These are phyloP conservation scores for Sedum album DNA, from an alignment of 164 flowering plant genomes.

Conservation along the genomic window DNA sequence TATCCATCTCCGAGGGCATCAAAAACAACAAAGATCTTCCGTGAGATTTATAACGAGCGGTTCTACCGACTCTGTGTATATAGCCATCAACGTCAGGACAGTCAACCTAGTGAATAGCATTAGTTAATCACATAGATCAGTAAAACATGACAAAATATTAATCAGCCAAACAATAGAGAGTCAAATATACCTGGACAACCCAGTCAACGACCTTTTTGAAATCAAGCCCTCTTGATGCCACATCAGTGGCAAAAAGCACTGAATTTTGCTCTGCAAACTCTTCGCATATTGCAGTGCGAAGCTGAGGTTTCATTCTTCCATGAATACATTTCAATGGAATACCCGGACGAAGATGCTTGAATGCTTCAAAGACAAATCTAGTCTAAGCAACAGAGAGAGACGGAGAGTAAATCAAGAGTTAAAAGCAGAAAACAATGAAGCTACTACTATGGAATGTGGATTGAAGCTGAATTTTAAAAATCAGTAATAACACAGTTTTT, in stretches of 20 bases:
- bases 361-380: slow-evolving; percentile 76
- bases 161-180: neutral
- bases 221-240: slow-evolving; percentile 91
- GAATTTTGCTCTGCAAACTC: slow-evolving; percentile 64
- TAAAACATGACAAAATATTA: neutral
- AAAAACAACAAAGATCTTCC: slow-evolving; percentile 78
- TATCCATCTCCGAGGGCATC: slow-evolving; percentile 64
- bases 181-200: slow-evolving; percentile 79
- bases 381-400: slow-evolving; percentile 33
- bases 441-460: neutral
- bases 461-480: no score
- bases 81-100: slow-evolving; percentile 89
- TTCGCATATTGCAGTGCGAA: slow-evolving; percentile 56
- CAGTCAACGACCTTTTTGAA: slow-evolving; percentile 84
- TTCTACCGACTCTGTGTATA: slow-evolving; percentile 95
- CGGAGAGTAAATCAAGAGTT: neutral
- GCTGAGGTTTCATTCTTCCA: slow-evolving; percentile 80
- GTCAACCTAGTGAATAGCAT: slow-evolving; percentile 48
- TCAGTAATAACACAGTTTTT: neutral
- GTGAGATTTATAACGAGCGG: slow-evolving; percentile 69
- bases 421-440: neutral
- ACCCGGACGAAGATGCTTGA: slow-evolving; percentile 89
- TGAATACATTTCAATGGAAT: slow-evolving; percentile 84
- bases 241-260: slow-evolving; percentile 85
- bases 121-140: neutral